These are phyloP conservation scores for Didymella pomorum DNA, from an alignment of 2,329 filamentous ascomycete species.

Conservation along the genomic window DNA sequence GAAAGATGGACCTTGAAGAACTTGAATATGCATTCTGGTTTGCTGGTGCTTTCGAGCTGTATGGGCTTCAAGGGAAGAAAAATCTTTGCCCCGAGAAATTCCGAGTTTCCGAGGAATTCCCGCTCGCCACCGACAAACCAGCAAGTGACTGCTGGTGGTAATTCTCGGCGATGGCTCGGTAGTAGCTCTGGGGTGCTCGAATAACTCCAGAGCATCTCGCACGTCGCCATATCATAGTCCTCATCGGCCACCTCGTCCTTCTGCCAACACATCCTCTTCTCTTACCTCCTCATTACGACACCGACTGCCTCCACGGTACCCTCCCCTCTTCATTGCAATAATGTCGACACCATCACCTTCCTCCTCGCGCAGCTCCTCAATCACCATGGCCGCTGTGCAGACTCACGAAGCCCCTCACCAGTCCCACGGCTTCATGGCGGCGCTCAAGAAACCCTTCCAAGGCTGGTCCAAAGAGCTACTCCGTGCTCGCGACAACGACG, in stretches of 20 bases:
- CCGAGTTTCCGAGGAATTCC: slow-evolving; percentile 14
- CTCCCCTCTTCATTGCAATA: background rate
- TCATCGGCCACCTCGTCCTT: background rate
- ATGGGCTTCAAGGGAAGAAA: background rate
- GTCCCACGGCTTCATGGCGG: slow-evolving; percentile 23
- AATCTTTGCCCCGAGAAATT: slow-evolving; percentile 13
- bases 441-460: slow-evolving; percentile 47
- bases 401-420: background rate
- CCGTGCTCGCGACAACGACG: slow-evolving; percentile 42
- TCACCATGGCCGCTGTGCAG: slow-evolving; percentile 9
- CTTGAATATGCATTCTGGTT: background rate
- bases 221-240: too few species aligned
- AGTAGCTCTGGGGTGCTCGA: background rate
- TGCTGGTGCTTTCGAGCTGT: background rate
- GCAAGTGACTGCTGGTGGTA: too few species aligned
- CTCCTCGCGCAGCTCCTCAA: slow-evolving; percentile 15
- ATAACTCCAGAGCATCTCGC: slow-evolving; percentile 2
- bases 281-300: background rate
- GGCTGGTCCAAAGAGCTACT: slow-evolving; percentile 47
- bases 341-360: slow-evolving; percentile 17
- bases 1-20: too few species aligned
- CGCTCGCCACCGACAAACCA: slow-evolving; percentile 17
- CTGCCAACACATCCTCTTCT: background rate
- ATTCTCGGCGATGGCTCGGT: slow-evolving; percentile 19
- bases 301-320: background rate